Conservation (phyloP, 306 rosid species). For the Sophora flavescens region DNA sequence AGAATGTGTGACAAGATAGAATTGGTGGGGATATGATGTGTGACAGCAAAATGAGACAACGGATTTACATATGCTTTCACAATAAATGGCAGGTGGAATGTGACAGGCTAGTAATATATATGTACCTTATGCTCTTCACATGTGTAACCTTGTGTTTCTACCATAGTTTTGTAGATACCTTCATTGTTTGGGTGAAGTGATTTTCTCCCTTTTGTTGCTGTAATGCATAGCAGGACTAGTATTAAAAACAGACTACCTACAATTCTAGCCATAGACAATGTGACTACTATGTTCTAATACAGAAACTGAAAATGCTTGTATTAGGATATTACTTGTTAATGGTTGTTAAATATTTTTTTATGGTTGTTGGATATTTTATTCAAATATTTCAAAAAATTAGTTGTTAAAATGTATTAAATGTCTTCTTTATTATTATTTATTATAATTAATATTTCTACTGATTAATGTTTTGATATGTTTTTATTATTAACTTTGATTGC, state of each 20-base stretch:
- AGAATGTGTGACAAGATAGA: too few species aligned
- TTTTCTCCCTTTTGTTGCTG: constrained; percentile 45
- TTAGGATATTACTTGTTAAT: not conserved
- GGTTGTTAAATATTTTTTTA: not conserved
- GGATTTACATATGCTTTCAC: not conserved
- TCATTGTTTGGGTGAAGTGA: constrained; percentile 13
- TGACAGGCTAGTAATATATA: not conserved
- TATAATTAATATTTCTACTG: too few species aligned
- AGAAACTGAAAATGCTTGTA: not conserved
- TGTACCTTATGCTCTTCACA: constrained; percentile 74
- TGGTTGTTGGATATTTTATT: too few species aligned
- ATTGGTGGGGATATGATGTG: too few species aligned
- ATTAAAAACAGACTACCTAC: constrained; percentile 24
- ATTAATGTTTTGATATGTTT: too few species aligned
- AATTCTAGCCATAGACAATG: constrained; percentile 35
- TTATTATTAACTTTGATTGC: too few species aligned
- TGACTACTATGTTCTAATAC: not conserved
- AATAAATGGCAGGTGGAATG: not conserved
- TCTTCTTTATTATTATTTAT: too few species aligned
- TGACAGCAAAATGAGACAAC: too few species aligned
- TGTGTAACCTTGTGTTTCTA: constrained; percentile 62
- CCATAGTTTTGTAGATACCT: constrained; percentile 70
- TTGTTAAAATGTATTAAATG: too few species aligned
- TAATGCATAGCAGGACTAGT: constrained; percentile 31
- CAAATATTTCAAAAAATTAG: too few species aligned